A percentile compares a stretch with the other conserved stretches of the same genome.
These are phyloP conservation scores for Oemleria cerasiformis DNA, from an alignment of 306 rosid species.

Conservation along the genomic window DNA sequence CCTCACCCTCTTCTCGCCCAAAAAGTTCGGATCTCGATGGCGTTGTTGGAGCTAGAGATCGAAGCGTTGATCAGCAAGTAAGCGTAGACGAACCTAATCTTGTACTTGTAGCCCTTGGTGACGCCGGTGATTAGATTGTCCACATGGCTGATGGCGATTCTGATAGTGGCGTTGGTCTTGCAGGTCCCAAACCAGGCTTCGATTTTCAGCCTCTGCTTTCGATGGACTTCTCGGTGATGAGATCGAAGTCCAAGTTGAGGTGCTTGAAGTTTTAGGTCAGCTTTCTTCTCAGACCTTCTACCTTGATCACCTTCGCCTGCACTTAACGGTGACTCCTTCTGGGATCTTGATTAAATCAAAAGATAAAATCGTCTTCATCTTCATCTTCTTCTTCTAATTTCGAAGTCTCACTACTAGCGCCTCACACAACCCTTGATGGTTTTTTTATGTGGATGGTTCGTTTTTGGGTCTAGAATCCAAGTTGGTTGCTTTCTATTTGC, in stretches of 20 bases:
- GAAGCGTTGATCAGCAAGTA: too few relatives aligned
- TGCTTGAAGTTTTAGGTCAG: conserved; percentile 72
- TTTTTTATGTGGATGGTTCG: background rate
- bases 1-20: conserved; percentile 75
- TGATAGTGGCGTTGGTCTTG: conserved; percentile 78
- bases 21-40: too few relatives aligned
- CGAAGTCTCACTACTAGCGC: background rate
- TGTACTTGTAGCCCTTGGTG: conserved; percentile 85
- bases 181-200: conserved; percentile 75
- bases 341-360: too few relatives aligned
- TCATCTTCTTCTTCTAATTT: background rate
- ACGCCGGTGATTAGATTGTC: conserved; percentile 83
- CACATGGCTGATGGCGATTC: conserved; percentile 82
- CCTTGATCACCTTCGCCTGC: conserved; percentile 72
- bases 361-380: conserved; percentile 65
- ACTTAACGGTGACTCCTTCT: background rate
- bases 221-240: conserved; percentile 51
- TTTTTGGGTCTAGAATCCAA: too few relatives aligned
- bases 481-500: too few relatives aligned
- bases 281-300: conserved; percentile 77
- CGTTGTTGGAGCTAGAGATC: too few relatives aligned
- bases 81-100: too few relatives aligned
- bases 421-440: background rate
- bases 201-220: conserved; percentile 61
- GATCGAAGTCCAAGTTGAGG: conserved; percentile 68